phyloP scores from a whole-genome alignment of 2,329 filamentous ascomycete species.

The Pestalotiopsis fici region DNA sequence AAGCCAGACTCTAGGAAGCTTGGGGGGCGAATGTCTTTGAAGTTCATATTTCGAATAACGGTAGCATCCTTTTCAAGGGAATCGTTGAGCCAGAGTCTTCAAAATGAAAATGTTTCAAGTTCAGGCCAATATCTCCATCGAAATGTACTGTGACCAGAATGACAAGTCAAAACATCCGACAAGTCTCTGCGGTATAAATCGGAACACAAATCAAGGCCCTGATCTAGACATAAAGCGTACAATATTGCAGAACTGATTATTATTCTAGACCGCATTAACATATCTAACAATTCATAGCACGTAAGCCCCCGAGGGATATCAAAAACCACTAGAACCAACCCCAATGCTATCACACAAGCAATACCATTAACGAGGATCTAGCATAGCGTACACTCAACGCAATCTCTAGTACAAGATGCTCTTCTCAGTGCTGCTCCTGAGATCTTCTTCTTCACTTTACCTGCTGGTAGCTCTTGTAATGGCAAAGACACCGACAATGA shows the following conservation, averaged over 20 bases:
- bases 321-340: background rate
- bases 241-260: background rate
- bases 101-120: too few species aligned
- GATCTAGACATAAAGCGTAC: background rate
- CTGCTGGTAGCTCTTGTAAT: slow-evolving; percentile 69
- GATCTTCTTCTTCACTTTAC: slow-evolving; percentile 29
- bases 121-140: too few species aligned
- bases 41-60: too few species aligned
- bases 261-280: background rate
- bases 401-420: background rate
- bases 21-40: background rate
- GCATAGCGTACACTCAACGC: background rate
- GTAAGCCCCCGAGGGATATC: background rate
- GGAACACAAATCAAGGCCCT: background rate
- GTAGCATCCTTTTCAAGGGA: too few species aligned
- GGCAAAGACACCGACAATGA: slow-evolving; percentile 91
- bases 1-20: background rate
- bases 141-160: too few species aligned
- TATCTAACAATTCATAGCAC: background rate
- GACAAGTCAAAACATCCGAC: too few species aligned
- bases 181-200: too few species aligned
- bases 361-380: background rate
- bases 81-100: too few species aligned
- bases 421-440: slow-evolving; percentile 5
- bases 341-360: background rate